phyloP scores from a whole-genome alignment of 371 early-diverging fungal genomes.

The Smittium culicis region DNA sequence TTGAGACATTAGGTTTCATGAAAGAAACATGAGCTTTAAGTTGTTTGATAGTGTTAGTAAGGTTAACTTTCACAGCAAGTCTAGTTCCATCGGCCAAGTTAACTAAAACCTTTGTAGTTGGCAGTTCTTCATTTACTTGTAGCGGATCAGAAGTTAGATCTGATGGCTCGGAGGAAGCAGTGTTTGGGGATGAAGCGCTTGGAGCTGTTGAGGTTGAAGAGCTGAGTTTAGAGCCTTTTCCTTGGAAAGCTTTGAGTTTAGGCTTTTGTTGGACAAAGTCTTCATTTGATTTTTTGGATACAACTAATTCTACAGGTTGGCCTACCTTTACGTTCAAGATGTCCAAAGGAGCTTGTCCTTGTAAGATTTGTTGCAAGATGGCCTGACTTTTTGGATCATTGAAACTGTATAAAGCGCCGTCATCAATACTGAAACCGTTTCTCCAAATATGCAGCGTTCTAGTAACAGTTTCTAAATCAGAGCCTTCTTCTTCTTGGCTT shows the following conservation, averaged over 20 bases:
- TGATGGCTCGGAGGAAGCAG: slow-evolving; percentile 25
- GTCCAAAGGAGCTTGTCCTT: slow-evolving; percentile 68
- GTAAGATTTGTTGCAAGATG: slow-evolving; percentile 67
- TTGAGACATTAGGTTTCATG: slow-evolving; percentile 50
- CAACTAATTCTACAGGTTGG: slow-evolving; percentile 82
- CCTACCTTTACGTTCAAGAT: slow-evolving; percentile 73
- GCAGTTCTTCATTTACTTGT: slow-evolving; percentile 56
- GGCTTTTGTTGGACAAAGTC: slow-evolving; percentile 71
- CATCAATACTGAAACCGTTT: slow-evolving; percentile 89
- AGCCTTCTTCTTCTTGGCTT: slow-evolving; percentile 17
- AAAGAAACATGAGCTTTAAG: slow-evolving; percentile 26
- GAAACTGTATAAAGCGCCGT: slow-evolving; percentile 72
- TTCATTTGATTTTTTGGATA: slow-evolving; percentile 66
- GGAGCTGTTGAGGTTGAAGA: slow-evolving; percentile 25
- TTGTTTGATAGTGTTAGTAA: slow-evolving; percentile 76
- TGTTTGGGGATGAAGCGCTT: slow-evolving; percentile 18
- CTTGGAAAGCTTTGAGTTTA: slow-evolving; percentile 56
- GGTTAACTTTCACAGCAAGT: slow-evolving; percentile 75
- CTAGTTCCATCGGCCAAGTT: slow-evolving; percentile 84
- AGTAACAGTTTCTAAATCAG: slow-evolving; percentile 35
- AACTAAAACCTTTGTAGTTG: slow-evolving; percentile 75
- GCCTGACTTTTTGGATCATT: slow-evolving; percentile 76
- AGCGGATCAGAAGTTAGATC: slow-evolving; percentile 22
- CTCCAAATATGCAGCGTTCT: slow-evolving; percentile 83
- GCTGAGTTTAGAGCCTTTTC: slow-evolving; percentile 75